Conservation (phyloP, 352 stramenopile genomes). For the Phytophthora cryptogea region DNA sequence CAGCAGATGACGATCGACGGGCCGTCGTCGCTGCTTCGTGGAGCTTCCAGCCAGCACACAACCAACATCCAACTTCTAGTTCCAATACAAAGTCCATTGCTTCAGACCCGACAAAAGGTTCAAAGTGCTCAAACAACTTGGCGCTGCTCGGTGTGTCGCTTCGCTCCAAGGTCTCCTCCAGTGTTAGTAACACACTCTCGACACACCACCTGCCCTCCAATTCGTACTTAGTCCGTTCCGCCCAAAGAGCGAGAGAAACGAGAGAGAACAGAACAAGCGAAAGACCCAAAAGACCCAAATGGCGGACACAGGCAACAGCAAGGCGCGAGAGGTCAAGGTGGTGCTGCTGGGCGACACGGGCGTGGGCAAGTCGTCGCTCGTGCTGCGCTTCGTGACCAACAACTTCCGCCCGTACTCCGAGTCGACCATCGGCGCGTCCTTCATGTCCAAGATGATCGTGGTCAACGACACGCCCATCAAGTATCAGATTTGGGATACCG, state of each 20-base stretch:
- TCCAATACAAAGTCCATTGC: constrained; percentile 1
- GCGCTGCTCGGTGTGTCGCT: constrained; percentile 11
- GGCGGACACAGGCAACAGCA: constrained; percentile 62
- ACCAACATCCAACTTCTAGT: neutral
- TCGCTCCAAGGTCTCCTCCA: neutral
- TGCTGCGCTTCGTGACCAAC: constrained; percentile 96
- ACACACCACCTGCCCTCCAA: neutral
- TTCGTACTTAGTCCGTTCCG: neutral
- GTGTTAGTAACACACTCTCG: too few relatives aligned
- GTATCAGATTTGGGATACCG: constrained; percentile 99
- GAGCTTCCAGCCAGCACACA: neutral
- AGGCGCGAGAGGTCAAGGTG: constrained; percentile 90
- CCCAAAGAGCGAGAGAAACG: constrained; percentile 13
- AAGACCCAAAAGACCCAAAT: constrained; percentile 31
- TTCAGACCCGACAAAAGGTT: neutral
- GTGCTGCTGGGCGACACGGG: constrained; percentile 93
- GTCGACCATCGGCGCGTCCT: constrained; percentile 97
- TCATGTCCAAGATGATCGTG: constrained; percentile 97
- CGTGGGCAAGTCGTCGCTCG: constrained; percentile 97
- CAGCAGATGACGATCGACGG: constrained; percentile 6
- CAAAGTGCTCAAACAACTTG: neutral
- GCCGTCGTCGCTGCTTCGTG: neutral
- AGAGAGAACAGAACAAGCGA: constrained; percentile 25
- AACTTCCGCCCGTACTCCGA: constrained; percentile 97
- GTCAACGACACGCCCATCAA: constrained; percentile 93